These are phyloP conservation scores for Aegilops tauschii DNA, from an alignment of 176 grass and related monocot genomes.

Conservation along the genomic window DNA sequence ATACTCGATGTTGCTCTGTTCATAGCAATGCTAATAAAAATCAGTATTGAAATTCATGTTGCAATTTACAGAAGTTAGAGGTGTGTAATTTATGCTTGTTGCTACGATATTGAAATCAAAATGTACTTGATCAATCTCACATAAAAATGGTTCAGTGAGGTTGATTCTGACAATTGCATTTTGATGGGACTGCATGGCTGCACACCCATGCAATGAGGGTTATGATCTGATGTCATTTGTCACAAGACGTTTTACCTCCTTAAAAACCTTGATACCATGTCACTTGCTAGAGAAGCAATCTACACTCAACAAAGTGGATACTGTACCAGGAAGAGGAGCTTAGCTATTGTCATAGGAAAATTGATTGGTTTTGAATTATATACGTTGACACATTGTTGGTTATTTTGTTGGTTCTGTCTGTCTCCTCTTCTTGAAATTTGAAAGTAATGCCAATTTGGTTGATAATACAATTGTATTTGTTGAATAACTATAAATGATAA, in stretches of 20 bases:
- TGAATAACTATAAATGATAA: background rate
- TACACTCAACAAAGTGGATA: background rate
- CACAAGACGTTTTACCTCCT: background rate
- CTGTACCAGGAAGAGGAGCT: background rate
- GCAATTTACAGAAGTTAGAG: conserved; percentile 3
- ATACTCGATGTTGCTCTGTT: background rate
- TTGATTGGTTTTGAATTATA: background rate
- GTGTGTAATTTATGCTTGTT: conserved; percentile 11
- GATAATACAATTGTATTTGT: background rate
- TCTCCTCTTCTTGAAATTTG: background rate
- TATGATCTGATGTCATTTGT: background rate
- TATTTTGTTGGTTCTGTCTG: background rate
- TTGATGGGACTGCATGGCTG: background rate
- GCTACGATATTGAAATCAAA: background rate
- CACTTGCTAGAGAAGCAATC: conserved; percentile 9
- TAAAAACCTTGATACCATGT: background rate
- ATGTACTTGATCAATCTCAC: background rate
- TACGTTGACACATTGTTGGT: background rate
- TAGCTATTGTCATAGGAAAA: conserved; percentile 8
- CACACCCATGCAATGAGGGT: background rate
- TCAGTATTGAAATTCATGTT: background rate
- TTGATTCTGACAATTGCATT: conserved; percentile 2
- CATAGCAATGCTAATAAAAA: background rate
- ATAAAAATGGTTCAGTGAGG: background rate
- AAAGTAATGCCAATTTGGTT: conserved; percentile 3